Conservation (phyloP, 805 yeast genomes). For the Metschnikowia continentalis region DNA sequence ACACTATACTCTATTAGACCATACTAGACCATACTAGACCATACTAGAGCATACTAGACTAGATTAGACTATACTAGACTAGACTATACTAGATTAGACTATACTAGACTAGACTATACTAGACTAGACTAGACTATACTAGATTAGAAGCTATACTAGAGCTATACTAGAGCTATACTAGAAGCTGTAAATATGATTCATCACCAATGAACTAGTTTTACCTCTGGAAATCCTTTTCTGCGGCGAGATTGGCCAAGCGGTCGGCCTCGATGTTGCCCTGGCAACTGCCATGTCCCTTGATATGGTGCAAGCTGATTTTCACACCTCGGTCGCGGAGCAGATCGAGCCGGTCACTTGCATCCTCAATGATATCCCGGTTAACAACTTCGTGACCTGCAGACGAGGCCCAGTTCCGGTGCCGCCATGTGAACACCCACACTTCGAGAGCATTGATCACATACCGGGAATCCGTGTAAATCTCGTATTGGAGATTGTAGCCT, state of each 20-base stretch:
- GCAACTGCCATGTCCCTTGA: slow-evolving; percentile 66
- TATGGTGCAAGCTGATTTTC: slow-evolving; percentile 53
- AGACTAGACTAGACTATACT: too few species aligned
- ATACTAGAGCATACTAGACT: too few species aligned
- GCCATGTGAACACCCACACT: slow-evolving; percentile 58
- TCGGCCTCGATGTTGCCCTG: slow-evolving; percentile 80
- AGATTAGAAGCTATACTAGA: too few species aligned
- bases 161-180: too few species aligned
- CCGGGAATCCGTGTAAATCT: slow-evolving; percentile 66
- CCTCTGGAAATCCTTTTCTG: not conserved
- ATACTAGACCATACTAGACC: too few species aligned
- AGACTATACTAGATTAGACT: too few species aligned
- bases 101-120: too few species aligned
- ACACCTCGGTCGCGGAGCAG: slow-evolving; percentile 35
- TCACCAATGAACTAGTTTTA: too few species aligned
- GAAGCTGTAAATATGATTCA: too few species aligned
- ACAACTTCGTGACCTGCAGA: slow-evolving; percentile 42
- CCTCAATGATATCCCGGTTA: slow-evolving; percentile 50
- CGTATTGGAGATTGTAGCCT: slow-evolving; percentile 19
- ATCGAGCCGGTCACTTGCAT: slow-evolving; percentile 21
- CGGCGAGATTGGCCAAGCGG: slow-evolving; percentile 63
- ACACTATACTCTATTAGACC: too few species aligned
- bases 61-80: too few species aligned
- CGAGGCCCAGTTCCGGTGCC: slow-evolving; percentile 48
- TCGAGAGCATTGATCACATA: slow-evolving; percentile 56